A percentile compares a stretch with the other conserved stretches of the same genome.
Evolutionary conservation across 2,329 filamentous ascomycete genomes (phyloP).

Genomic region (Intubia oerlemansii): DNA sequence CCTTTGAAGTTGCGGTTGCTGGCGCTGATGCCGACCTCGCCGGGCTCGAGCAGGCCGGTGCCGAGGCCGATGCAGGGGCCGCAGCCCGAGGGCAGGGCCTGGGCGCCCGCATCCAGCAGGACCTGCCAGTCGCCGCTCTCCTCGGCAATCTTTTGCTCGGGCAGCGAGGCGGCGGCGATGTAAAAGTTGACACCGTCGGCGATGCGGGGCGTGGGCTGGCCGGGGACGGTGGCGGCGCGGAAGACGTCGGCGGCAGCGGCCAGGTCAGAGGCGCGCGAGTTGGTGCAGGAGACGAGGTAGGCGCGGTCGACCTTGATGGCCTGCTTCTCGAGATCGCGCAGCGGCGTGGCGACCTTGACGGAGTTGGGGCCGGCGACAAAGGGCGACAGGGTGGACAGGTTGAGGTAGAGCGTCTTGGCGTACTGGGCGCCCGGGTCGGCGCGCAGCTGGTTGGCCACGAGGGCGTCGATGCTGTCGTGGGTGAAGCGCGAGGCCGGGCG

Average conservation of each 20-base stretch:
- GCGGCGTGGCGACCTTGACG: conserved; percentile 66
- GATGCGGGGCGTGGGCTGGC: conserved; percentile 48
- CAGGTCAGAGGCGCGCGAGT: conserved; percentile 62
- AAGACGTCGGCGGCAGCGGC: conserved; percentile 70
- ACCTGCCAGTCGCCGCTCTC: conserved; percentile 70
- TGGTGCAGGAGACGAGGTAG: conserved; percentile 81
- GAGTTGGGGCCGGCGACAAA: conserved; percentile 79
- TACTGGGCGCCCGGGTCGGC: conserved; percentile 66
- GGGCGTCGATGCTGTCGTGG: conserved; percentile 50
- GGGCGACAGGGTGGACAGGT: conserved; percentile 66
- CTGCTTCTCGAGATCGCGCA: conserved; percentile 49
- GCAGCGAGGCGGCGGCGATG: conserved; percentile 64
- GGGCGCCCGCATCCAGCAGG: conserved; percentile 60
- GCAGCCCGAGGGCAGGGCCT: conserved; percentile 50
- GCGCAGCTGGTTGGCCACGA: conserved; percentile 41
- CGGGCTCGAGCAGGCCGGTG: conserved; percentile 53
- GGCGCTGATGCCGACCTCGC: conserved; percentile 71
- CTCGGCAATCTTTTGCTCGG: conserved; percentile 60
- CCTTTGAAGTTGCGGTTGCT: conserved; percentile 84
- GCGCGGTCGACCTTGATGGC: conserved; percentile 65
- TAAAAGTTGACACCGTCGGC: conserved; percentile 65
- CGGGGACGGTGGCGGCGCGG: conserved; percentile 48
- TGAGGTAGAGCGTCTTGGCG: conserved; percentile 65
- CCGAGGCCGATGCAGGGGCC: conserved; percentile 66
- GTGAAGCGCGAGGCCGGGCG: conserved; percentile 37